phyloP scores from a whole-genome alignment of 257 asterid genomes.

The Fraxinus pennsylvanica region DNA sequence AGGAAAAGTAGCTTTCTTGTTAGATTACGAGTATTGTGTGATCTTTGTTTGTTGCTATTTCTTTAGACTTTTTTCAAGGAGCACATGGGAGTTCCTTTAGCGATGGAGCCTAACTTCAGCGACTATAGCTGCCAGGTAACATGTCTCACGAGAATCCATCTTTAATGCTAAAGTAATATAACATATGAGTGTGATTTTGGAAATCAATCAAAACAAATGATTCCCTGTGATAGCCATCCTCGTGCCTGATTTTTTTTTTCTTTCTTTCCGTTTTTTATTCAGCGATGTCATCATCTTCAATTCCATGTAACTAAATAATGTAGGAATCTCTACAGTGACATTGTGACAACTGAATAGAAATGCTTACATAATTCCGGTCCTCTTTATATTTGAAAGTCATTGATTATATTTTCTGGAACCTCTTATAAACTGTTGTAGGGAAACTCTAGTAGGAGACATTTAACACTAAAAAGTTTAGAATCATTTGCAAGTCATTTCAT shows the following conservation, averaged over 20 bases:
- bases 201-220: background rate
- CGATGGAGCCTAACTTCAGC: constrained; percentile 83
- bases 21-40: background rate
- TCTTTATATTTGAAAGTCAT: background rate
- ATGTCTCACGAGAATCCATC: background rate
- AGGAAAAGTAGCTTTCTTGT: background rate
- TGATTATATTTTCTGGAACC: background rate
- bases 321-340: background rate
- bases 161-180: background rate
- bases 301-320: background rate
- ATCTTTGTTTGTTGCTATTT: background rate
- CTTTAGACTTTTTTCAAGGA: constrained; percentile 69
- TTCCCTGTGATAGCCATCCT: background rate
- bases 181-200: background rate
- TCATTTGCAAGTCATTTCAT: background rate
- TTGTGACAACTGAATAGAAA: background rate
- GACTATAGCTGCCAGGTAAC: constrained; percentile 89
- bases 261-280: background rate
- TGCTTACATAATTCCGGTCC: background rate
- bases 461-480: too few relatives aligned
- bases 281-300: background rate
- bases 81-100: constrained; percentile 76
- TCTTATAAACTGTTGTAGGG: background rate
- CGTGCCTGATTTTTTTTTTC: too few relatives aligned
- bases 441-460: too few relatives aligned